Evolutionary conservation across 768 basidiomycete genomes (phyloP), one percentile per base, ranked within the genome.

Genomic region (Neoboletus magnificus): DNA sequence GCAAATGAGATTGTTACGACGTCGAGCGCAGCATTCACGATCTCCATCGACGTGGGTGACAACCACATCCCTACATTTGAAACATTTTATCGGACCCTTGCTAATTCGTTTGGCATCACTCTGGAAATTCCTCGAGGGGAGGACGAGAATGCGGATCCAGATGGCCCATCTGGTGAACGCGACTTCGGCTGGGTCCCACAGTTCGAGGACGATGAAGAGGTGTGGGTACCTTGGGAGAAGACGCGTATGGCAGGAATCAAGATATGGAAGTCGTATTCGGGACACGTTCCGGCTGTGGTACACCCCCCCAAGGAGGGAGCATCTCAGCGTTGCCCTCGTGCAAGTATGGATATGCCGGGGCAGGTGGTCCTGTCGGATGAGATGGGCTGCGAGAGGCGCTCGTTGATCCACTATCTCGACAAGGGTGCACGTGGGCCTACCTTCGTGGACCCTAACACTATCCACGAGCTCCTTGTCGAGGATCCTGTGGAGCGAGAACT

Each of bases 181-280:
- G 5, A 29, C 29, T 3, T 35, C 11, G 5, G 3, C 20, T n/a
- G 15, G 47, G 11, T 9, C 0, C 43, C 39, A 6, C 6, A 23
- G 10, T 54, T 62, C 22, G 47, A 55, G 22, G 61, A 66, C 5
- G 61, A 60, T 3, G 61, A 65, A 11, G 65, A 58, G 4, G 51
- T 37, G 1, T 68, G 63, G 67, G 66, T 65, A 20, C 57, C 58
- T n/a, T 63, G 55, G 66, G 40, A 52, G 37, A 54, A 18, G 23
- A 16, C 16, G 8, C 12, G 20, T n/a, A 43, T 20, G 25, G 4
- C 27, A 13, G 15, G 2, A 4, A 5, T 11, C 10, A 27, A 4
- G n/a, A 5, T 0, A 5, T 40, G 46, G 52, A 3, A 3, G 3
- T 25, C 10, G 0, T 65, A 59, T 47, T 39, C 29, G 1, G 61